Conservation (phyloP, 2,329 filamentous ascomycete genomes). For the Beauveria australis region DNA sequence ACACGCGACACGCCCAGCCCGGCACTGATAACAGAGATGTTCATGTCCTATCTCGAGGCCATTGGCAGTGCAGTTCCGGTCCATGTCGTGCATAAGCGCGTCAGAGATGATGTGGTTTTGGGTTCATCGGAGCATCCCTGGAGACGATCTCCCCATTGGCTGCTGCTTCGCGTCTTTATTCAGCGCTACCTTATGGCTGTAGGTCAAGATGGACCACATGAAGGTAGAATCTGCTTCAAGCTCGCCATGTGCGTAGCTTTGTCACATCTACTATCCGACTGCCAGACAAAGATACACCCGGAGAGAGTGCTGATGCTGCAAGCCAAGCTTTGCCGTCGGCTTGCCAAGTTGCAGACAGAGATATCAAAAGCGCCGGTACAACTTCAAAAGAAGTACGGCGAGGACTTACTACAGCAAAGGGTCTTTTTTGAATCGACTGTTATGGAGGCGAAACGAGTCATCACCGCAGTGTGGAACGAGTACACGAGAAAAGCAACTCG, state of each 20-base stretch:
- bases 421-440: background rate
- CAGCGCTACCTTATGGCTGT: conserved; percentile 39
- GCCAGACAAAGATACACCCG: conserved; percentile 6
- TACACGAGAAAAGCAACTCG: conserved; percentile 31
- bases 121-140: conserved; percentile 43
- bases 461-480: conserved; percentile 29
- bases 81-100: conserved; percentile 42
- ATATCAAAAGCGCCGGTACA: background rate
- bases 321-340: conserved; percentile 47
- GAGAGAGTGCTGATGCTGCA: conserved; percentile 19
- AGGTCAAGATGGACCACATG: conserved; percentile 21
- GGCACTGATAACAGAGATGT: conserved; percentile 47
- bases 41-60: conserved; percentile 52
- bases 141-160: conserved; percentile 54
- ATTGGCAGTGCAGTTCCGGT: conserved; percentile 34
- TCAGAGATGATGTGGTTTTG: conserved; percentile 55
- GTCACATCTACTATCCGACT: conserved; percentile 36
- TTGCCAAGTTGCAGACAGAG: conserved; percentile 45
- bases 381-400: background rate
- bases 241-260: conserved; percentile 43
- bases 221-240: conserved; percentile 45
- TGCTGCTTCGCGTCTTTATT: conserved; percentile 50
- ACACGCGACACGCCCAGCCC: conserved; percentile 50
- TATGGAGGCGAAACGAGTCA: conserved; percentile 15
- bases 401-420: background rate